Conservation (phyloP, 2,329 filamentous ascomycete species). For the Alternaria arborescens region DNA sequence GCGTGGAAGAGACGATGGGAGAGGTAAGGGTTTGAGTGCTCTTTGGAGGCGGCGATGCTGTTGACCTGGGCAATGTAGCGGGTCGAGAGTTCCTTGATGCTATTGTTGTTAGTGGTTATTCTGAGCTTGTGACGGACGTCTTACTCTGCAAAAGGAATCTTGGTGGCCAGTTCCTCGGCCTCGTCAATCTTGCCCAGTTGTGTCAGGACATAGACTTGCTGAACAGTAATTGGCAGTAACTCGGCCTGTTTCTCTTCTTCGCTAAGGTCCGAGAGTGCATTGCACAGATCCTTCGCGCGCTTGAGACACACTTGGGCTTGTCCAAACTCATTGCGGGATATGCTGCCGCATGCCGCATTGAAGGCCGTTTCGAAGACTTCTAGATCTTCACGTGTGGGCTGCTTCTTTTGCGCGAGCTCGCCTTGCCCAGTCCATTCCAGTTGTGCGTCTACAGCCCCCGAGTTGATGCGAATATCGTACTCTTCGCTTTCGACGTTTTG, state of each 20-base stretch:
- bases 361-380: conserved; percentile 84
- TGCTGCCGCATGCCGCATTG: conserved; percentile 77
- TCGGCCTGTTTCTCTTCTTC: conserved; percentile 79
- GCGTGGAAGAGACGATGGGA: conserved; percentile 69
- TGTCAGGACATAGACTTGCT: conserved; percentile 76
- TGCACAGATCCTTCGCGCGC: conserved; percentile 74
- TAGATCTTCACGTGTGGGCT: conserved; percentile 67
- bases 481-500: conserved; percentile 67
- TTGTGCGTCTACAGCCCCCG: conserved; percentile 75
- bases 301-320: conserved; percentile 73
- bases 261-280: conserved; percentile 74
- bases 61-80: conserved; percentile 74
- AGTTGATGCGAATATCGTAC: conserved; percentile 79
- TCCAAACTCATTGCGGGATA: conserved; percentile 72
- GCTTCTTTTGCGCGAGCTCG: conserved; percentile 62
- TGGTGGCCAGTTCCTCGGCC: conserved; percentile 68
- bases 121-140: conserved; percentile 32
- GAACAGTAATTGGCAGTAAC: conserved; percentile 76
- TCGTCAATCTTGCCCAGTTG: conserved; percentile 72
- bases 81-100: conserved; percentile 73
- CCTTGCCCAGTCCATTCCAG: conserved; percentile 72
- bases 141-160: conserved; percentile 70
- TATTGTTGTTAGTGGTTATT: conserved; percentile 45
- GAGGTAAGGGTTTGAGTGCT: conserved; percentile 71
- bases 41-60: conserved; percentile 58